These are phyloP conservation scores for Dalbergia oliveri DNA, from an alignment of 306 rosid genomes.

Conservation along the genomic window DNA sequence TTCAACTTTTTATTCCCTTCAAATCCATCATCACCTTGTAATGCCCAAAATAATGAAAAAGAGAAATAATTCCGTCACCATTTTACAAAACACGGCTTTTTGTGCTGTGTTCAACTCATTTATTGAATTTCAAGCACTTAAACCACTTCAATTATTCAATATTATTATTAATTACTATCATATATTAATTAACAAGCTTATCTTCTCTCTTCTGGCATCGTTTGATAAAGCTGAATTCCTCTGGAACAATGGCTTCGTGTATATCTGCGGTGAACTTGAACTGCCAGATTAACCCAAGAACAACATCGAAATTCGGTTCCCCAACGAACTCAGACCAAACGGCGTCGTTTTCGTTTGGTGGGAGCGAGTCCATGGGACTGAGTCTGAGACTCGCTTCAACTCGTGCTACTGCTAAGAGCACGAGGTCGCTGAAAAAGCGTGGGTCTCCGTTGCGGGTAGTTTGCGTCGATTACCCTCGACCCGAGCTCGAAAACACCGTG, in stretches of 20 bases:
- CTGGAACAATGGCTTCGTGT: slow-evolving; percentile 62
- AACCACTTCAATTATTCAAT: not conserved
- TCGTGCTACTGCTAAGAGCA: slow-evolving; percentile 37
- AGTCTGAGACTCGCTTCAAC: slow-evolving; percentile 48
- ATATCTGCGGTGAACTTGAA: slow-evolving; percentile 66
- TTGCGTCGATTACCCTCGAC: slow-evolving; percentile 91
- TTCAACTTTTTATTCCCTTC: not conserved
- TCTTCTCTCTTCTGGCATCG: slow-evolving; percentile 6
- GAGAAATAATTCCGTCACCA: not conserved
- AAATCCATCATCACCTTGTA: not conserved
- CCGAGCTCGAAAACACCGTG: slow-evolving; percentile 76
- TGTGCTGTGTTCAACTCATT: not conserved
- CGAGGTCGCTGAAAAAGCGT: slow-evolving; percentile 47
- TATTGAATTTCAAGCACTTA: not conserved
- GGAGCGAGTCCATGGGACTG: slow-evolving; percentile 62
- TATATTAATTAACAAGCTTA: not conserved
- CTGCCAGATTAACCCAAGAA: slow-evolving; percentile 48
- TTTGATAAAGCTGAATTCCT: slow-evolving; percentile 5
- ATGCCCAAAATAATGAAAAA: too few relatives aligned
- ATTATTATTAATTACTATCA: not conserved
- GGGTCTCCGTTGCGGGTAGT: slow-evolving; percentile 67
- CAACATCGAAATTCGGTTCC: slow-evolving; percentile 43
- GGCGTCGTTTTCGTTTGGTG: slow-evolving; percentile 60
- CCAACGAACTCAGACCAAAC: slow-evolving; percentile 36
- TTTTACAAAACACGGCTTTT: not conserved